Base-by-base conservation (phyloP, 1,284 basidiomycete genomes). In the Pseudozyma sp. region DNA sequence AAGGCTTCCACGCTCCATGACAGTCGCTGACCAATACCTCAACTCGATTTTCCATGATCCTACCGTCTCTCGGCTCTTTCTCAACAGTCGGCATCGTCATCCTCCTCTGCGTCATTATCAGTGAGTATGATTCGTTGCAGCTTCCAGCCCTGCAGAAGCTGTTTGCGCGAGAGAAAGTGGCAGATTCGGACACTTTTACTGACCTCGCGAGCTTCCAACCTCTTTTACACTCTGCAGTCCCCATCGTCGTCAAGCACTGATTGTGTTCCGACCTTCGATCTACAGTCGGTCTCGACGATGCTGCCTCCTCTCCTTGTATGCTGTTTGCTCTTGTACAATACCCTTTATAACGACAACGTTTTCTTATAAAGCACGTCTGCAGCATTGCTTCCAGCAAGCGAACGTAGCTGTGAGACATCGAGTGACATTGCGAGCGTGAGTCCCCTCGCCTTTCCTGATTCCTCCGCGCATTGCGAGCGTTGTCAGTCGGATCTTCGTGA, bases 101-200 rank as follows among this genome's bases (percentile, higher is more conserved):
- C 55, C 62, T 84, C 24, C 77, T 84, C 44, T 79, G 78, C 63
- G 71, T 84, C 46, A 84, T 84, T 68, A 81, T 84, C 73, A 80
- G 79, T 82, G 50, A 76, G 80, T 80, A 4, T n/a, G 16, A 4
- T 9, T 40, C 17, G 39, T 17, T 29, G 13, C 9, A 35, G n/a
- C 31, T 42, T 16, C 9, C 16, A 7, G 40, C 35, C 35, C 24
- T 24, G 24, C 24, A 24, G 24, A 24, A 37, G 14, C n/a, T 31
- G 31, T 7, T 47, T 5, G 14, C 19, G 13, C 13, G 7, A 19
- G 8, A 3, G 16, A 14, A 45, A 13, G 33, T 8, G 17, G 14
- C 37, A 29, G 5, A 19, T 31, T 9, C 19, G 39, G 42, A 13
- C 31, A 7, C n/a, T 14, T 33, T 16, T 14, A 30, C 19, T 49